Evolutionary conservation across 2,329 filamentous ascomycete species (phyloP).

Genomic region (Epichloe gansuensis): DNA sequence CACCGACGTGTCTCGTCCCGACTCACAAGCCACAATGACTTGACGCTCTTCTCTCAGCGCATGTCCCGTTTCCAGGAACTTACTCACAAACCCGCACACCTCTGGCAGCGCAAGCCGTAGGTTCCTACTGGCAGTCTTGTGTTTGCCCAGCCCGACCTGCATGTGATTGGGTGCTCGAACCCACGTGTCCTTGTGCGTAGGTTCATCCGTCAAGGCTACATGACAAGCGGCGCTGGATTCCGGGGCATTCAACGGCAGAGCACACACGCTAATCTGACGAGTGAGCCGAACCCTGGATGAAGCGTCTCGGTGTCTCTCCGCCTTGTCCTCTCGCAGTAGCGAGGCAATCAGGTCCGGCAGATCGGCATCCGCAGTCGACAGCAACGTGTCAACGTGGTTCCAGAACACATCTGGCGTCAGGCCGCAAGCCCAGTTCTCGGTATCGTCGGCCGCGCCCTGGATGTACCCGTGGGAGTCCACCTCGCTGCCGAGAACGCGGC

Average conservation of each 20-base stretch:
- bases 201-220: slow-evolving; percentile 30
- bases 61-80: slow-evolving; percentile 18
- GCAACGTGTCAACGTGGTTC: slow-evolving; percentile 48
- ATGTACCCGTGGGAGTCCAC: slow-evolving; percentile 58
- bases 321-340: slow-evolving; percentile 16
- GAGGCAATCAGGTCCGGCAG: slow-evolving; percentile 36
- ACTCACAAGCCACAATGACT: slow-evolving; percentile 57
- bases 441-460: slow-evolving; percentile 90
- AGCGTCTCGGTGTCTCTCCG: background rate
- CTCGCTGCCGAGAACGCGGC: slow-evolving; percentile 56
- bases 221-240: slow-evolving; percentile 19
- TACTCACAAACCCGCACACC: slow-evolving; percentile 44
- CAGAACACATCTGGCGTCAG: slow-evolving; percentile 74
- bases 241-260: slow-evolving; percentile 16
- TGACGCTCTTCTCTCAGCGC: background rate
- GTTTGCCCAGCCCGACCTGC: slow-evolving; percentile 53
- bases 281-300: slow-evolving; percentile 18
- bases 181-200: slow-evolving; percentile 33
- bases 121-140: slow-evolving; percentile 72
- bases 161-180: slow-evolving; percentile 26
- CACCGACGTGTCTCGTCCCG: slow-evolving; percentile 68
- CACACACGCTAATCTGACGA: slow-evolving; percentile 24
- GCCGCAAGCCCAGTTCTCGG: slow-evolving; percentile 80
- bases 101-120: slow-evolving; percentile 58
- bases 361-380: slow-evolving; percentile 54